Evolutionary conservation across 2,329 filamentous ascomycete genomes (phyloP), one percentile per base, ranked within the genome.

Genomic region (Cladosporium sp.): DNA sequence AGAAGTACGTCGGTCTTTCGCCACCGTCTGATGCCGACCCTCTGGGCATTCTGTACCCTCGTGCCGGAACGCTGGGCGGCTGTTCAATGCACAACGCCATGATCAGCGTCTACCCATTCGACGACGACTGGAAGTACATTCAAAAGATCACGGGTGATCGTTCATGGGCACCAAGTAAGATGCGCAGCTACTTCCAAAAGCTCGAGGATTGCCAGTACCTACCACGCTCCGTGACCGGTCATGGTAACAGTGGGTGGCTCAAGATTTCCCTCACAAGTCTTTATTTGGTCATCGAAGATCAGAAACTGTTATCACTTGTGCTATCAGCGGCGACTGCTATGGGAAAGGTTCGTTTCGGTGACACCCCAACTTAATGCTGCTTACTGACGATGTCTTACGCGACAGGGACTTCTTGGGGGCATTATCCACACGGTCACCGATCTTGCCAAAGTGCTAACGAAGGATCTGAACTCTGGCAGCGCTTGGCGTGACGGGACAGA

Each of bases 61-160:
- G 87, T 16, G 80, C 84, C 4, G 85, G 82, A 21, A 84, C 81
- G 2, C 76, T 88, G 0, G 85, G 86, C 58, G 86, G 86, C 5
- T 88, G 86, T 74, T 83, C 85, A 0, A 82, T 83, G 4, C 88
- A 90, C 76, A 87, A 88, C 46, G 86, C 86, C 5, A 76, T 88
- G 53, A 84, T 89, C 59, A 80, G 83, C 16, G 79, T 88, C 26
- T 83, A 86, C 65, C 87, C 88, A 0, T 78, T 86, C 65, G 80
- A 84, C 51, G 83, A 81, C 25, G 88, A 90, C 74, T 90, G 85
- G 76, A 79, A 87, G 51, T 76, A 84, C 69, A 84, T 90, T 63
- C 83, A 82, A 2, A 74, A 76, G 18, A 71, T 89, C 26, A 90
- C 88, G 1, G 86, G 87, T 5, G 88, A 90, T 69, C 69, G 75